Evolutionary conservation across 371 early-diverging fungal genomes (phyloP).

Genomic region (Mortierella sp.): DNA sequence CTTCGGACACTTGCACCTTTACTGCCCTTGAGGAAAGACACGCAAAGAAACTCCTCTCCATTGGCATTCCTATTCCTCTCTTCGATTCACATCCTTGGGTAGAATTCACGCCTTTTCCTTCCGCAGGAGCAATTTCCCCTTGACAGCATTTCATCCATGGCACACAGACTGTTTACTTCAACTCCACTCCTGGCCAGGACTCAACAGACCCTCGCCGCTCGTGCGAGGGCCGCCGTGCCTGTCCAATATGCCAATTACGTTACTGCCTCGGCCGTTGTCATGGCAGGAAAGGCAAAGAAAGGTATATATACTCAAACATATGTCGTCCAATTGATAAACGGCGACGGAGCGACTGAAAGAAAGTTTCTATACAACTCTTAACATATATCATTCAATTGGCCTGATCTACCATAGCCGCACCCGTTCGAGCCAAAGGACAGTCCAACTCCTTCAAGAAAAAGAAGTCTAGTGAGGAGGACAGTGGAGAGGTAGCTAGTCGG

Average conservation of each 20-base stretch:
- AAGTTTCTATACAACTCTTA: background rate
- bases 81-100: background rate
- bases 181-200: conserved; percentile 41
- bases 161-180: conserved; percentile 32
- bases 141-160: conserved; percentile 27
- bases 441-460: conserved; percentile 55
- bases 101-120: conserved; percentile 5
- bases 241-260: conserved; percentile 57
- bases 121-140: background rate
- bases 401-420: conserved; percentile 29
- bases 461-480: conserved; percentile 28
- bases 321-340: background rate
- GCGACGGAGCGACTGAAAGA: background rate
- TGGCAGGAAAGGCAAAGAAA: conserved; percentile 49
- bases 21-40: background rate
- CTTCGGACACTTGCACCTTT: background rate
- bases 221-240: conserved; percentile 36
- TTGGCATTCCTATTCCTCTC: background rate
- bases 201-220: conserved; percentile 33
- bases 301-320: background rate
- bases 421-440: conserved; percentile 40
- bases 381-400: background rate
- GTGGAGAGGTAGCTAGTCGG: conserved; percentile 31
- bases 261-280: conserved; percentile 50
- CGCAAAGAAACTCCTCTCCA: background rate